Evolutionary conservation across 208 protist genomes (phyloP).

Genomic region (Crithidia acanthocephali): DNA sequence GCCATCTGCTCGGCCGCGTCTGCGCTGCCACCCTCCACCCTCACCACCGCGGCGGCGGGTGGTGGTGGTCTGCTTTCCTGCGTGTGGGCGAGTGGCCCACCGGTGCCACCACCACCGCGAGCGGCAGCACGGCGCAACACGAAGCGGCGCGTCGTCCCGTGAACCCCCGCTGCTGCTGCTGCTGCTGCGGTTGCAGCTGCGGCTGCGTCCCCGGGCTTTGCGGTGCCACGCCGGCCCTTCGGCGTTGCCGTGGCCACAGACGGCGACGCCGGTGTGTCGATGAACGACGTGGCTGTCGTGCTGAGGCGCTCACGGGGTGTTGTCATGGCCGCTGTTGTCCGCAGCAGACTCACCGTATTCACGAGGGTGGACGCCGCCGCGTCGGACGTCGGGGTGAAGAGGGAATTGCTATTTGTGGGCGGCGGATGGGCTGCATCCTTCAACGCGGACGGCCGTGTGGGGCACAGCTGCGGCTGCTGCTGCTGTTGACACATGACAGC

Average conservation of each 20-base stretch:
- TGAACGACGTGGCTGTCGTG: not conserved
- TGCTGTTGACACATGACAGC: not conserved
- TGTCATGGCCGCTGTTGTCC: not conserved
- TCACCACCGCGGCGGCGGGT: too few relatives aligned
- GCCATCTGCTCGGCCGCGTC: too few relatives aligned
- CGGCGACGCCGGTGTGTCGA: not conserved
- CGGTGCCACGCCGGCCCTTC: not conserved
- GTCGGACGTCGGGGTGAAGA: not conserved
- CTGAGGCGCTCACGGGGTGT: not conserved
- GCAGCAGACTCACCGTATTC: not conserved
- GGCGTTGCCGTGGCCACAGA: not conserved
- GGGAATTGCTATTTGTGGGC: not conserved
- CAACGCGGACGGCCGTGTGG: not conserved
- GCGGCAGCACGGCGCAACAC: conserved; percentile 5
- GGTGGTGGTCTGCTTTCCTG: not conserved
- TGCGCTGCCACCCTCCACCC: too few relatives aligned
- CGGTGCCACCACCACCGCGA: not conserved
- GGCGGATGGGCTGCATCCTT: not conserved
- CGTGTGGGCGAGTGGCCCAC: not conserved
- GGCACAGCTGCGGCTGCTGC: not conserved
- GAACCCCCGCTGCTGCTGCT: not conserved
- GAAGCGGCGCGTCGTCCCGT: conserved; percentile 2
- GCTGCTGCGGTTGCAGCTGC: not conserved
- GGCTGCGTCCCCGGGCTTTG: not conserved
- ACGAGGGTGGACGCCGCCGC: not conserved